These are phyloP conservation scores for Tricholoma flavovirens DNA, from an alignment of 768 basidiomycete species.

Conservation along the genomic window DNA sequence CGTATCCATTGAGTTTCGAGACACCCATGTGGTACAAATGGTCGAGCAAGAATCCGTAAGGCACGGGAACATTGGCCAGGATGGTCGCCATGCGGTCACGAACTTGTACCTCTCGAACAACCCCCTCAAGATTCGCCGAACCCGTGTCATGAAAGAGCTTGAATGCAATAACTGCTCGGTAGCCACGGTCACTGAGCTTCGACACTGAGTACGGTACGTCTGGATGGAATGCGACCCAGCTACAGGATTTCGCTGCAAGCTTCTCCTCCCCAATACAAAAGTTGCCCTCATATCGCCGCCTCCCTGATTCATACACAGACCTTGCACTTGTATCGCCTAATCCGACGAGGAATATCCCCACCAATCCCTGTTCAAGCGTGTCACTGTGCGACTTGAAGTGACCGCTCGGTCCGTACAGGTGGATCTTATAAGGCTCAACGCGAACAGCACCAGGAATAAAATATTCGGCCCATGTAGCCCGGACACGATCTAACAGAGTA, in stretches of 20 bases:
- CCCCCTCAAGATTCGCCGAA: constrained; percentile 3
- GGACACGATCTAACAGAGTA: constrained; percentile 1
- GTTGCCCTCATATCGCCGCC: neutral
- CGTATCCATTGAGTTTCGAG: constrained; percentile 18
- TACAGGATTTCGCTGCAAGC: constrained; percentile 3
- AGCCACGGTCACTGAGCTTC: constrained; percentile 8
- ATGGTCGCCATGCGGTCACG: neutral
- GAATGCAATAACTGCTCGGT: constrained; percentile 26
- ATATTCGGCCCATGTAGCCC: constrained; percentile 2
- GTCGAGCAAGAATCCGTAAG: constrained; percentile 23
- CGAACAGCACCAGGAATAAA: constrained; percentile 20
- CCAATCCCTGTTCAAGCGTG: constrained; percentile 21
- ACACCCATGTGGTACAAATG: constrained; percentile 22
- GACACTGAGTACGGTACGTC: constrained; percentile 22
- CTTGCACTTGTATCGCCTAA: constrained; percentile 17
- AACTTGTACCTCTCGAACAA: neutral
- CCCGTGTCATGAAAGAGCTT: constrained; percentile 20
- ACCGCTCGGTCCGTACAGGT: constrained; percentile 24
- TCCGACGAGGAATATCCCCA: constrained; percentile 29
- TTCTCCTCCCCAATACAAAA: constrained; percentile 1
- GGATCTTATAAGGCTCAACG: constrained; percentile 27
- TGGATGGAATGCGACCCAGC: constrained; percentile 28
- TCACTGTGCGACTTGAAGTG: constrained; percentile 24
- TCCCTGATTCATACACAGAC: neutral
- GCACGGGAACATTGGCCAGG: constrained; percentile 7